phyloP scores from a whole-genome alignment of 2,329 filamentous ascomycete genomes.

The Fusarium protoensiforme region DNA sequence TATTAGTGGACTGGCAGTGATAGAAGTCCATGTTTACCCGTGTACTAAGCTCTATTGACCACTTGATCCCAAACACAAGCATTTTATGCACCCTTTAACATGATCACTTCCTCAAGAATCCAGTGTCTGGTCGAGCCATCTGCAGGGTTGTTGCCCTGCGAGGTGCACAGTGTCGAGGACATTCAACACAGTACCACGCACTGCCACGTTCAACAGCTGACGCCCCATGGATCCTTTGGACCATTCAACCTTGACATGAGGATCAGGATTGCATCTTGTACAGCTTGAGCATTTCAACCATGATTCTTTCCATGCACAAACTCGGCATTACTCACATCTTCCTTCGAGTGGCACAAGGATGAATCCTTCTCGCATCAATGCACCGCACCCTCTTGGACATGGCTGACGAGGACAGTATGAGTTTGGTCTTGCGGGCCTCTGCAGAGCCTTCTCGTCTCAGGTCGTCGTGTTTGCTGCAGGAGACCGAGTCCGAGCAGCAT shows the following conservation, averaged over 20 bases:
- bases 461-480: slow-evolving; percentile 14
- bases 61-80: neutral
- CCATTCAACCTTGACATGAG: neutral
- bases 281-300: neutral
- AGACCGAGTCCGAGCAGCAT: slow-evolving; percentile 11
- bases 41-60: too few species aligned
- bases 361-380: neutral
- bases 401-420: neutral
- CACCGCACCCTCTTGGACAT: neutral
- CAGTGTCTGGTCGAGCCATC: neutral
- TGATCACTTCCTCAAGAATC: neutral
- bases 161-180: neutral
- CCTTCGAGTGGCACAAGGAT: neutral
- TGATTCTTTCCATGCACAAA: neutral
- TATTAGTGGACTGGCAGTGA: neutral
- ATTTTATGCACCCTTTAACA: neutral
- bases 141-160: neutral
- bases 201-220: neutral
- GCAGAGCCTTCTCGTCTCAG: neutral
- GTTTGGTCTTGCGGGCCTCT: neutral
- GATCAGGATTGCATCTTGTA: neutral
- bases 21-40: neutral
- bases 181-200: neutral
- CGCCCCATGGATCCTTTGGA: neutral
- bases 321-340: neutral